Evolutionary conservation across 768 basidiomycete species (phyloP), one percentile per base, ranked within the genome.

Genomic region (Lentinula guzmanii): DNA sequence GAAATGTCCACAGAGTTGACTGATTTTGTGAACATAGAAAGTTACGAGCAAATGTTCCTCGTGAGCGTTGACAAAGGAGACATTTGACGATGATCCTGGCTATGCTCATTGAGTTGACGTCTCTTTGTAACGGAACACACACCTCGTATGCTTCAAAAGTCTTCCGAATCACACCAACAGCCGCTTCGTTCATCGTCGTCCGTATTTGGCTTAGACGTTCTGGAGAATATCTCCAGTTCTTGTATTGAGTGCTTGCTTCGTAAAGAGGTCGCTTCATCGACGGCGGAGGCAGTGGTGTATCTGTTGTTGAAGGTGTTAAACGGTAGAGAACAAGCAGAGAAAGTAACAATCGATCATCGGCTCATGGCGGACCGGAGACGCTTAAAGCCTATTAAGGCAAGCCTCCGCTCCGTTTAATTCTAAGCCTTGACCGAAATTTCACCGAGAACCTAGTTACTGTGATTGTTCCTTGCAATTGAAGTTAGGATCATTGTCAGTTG

Each of bases 11-110:
- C 91, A 96, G 50, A 97, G 78, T 67, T 90, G 87, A 1, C 88
- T 79, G n/a, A 95, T 86, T 74, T 94, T 95, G 52, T 85, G 83
- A 63, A 90, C 77, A 72, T 98, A 99, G 62, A 94, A 84, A 67
- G 91, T 91, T 24, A 98, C 91, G 45, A 99, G 84, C 9, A 91
- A 76, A 46, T 86, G 83, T 71, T 99, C 97, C 73, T 99, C 97
- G 33, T 86, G 79, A 1, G 93, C 82, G 50, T 74, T 81, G 31
- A 95, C 77, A 71, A 98, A 98, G 2, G 83, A 83, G 2, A 91
- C 82, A 58, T 80, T 79, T 16, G 77, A 75, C 3, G 91, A 91
- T 0, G 90, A 91, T 9, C 90, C 90, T 73, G 81, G 86, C 89
- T 86, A 70, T 35, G 63, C 60, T 58, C 61, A 53, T 63, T 68